phyloP scores from a whole-genome alignment of 1,284 basidiomycete genomes.

The Gymnopus androsaceus region DNA sequence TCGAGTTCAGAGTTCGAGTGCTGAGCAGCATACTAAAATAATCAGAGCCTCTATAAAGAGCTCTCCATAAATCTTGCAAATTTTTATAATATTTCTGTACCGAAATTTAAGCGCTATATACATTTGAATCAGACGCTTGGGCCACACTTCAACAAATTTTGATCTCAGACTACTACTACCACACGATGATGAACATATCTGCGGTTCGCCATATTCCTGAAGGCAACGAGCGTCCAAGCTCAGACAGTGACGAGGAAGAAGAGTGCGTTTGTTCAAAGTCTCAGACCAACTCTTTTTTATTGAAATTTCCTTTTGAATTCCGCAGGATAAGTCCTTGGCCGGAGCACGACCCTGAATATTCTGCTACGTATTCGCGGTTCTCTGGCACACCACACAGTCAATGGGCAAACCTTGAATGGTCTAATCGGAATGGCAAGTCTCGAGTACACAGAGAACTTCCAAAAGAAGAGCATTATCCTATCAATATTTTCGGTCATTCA shows the following conservation, averaged over 20 bases:
- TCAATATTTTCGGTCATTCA: constrained; percentile 3
- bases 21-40: no score
- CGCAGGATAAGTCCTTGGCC: constrained; percentile 11
- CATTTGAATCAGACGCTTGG: no score
- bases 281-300: not conserved
- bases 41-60: no score
- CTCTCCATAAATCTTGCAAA: no score
- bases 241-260: constrained; percentile 12
- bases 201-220: constrained; percentile 12
- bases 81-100: no score
- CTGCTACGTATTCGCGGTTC: not conserved
- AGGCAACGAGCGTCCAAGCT: not conserved
- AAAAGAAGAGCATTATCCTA: not conserved
- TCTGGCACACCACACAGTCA: not conserved
- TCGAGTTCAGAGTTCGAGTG: no score
- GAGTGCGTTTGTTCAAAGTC: not conserved
- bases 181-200: constrained; percentile 13
- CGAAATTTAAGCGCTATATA: no score
- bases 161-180: not conserved
- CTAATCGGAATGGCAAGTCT: constrained; percentile 8
- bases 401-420: constrained; percentile 6
- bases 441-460: not conserved
- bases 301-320: no score
- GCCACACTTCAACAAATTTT: not conserved
- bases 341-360: not conserved